Evolutionary conservation across 768 basidiomycete genomes (phyloP), one percentile per base, ranked within the genome.

Genomic region (Leccinum uliginosum): DNA sequence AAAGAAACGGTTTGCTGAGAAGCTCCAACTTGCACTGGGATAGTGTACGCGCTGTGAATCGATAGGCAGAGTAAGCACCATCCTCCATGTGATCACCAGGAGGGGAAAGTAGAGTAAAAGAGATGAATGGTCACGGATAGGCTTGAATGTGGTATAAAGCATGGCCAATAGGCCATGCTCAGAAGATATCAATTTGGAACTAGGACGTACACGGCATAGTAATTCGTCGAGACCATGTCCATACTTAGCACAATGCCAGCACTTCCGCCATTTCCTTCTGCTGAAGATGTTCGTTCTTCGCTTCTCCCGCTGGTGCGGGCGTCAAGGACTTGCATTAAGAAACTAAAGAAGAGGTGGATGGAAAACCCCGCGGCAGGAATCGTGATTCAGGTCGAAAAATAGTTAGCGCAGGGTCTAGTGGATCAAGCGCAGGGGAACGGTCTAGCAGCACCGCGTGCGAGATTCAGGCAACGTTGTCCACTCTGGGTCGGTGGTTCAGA

Each of bases 201-300:
- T 40, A 23, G 57, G 40, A 66, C 61, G 24, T 70, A 89, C 88
- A 83, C 77, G 62, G 85, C 80, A 61, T 76, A 83, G 7, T 78
- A 69, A 15, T 80, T 80, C 38, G 73, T 77, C 2, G 78, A 78
- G n/a, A 83, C 74, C 68, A 85, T 71, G 53, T 83, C 70, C 59
- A 89, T 65, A 21, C 77, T 78, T 19, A 91, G 62, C 12, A 90
- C 78, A 26, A 85, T 72, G 5, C 89, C 89, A 26, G 72, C 78
- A 3, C 67, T 51, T 17, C 78, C 82, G 0, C 83, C 83, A 50
- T 62, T 35, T 19, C 83, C 83, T 59, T 75, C 73, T 53, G 77
- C 72, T 29, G 51, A 24, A 6, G 51, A 35, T 40, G 58, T 50
- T 4, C 62, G 58, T 52, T 61, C 43, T 59, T 56, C 46, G 59